Evolutionary conservation across 208 protist species (phyloP), one percentile per base, ranked within the genome.

Genomic region (Leptomonas seymouri): DNA sequence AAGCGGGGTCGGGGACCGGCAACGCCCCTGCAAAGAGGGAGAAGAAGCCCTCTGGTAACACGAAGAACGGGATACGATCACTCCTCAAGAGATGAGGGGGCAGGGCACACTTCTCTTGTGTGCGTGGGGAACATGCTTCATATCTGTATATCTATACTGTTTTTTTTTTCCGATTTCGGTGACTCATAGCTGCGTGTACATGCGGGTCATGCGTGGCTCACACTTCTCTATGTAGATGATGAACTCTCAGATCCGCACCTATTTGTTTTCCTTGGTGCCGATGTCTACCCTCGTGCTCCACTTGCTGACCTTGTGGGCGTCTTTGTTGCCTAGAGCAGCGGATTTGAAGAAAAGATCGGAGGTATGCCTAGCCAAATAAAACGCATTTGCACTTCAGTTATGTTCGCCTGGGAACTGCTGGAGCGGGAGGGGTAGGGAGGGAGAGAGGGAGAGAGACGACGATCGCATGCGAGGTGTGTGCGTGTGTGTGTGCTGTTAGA

Each of bases 101-200:
- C n/a, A n/a, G n/a, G n/a, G n/a, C n/a, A n/a, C n/a, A n/a, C n/a
- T n/a, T n/a, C n/a, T n/a, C n/a, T n/a, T n/a, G n/a, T n/a, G n/a
- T n/a, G n/a, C n/a, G n/a, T n/a, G n/a, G 15, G 21, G 14, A 21
- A 54, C 8, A 23, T 11, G 23, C 16, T 27, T 54, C 44, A 48
- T 48, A n/a, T 50, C 12, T n/a, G 46, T 60, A 18, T 46, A n/a
- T 61, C 31, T 61, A 30, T 61, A 15, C n/a, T 18, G 23, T 51
- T 67, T 46, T 67, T 30, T 57, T 57, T n/a, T 31, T 58, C 30
- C 34, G 7, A 39, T n/a, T n/a, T n/a, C n/a, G n/a, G n/a, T n/a
- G n/a, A n/a, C n/a, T n/a, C n/a, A n/a, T n/a, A n/a, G n/a, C 34
- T 9, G 3, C 34, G 9, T 39, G 34, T 39, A 39, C 34, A 9